Conservation (phyloP, 768 basidiomycete species). For the Lactarius sp. region DNA sequence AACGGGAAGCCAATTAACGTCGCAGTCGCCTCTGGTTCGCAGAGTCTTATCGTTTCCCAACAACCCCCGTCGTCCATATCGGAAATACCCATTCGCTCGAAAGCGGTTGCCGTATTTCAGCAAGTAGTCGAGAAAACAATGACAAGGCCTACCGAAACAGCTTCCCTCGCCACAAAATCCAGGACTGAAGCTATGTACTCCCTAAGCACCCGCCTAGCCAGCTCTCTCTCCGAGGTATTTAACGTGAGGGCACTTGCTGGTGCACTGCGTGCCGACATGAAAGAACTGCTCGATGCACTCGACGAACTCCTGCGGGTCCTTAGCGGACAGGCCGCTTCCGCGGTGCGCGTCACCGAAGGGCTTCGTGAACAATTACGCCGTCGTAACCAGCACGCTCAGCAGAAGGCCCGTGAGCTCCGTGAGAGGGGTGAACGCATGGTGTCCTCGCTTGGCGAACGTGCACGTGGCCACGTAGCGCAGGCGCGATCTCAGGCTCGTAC, state of each 20-base stretch:
- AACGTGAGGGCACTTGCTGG: constrained; percentile 41
- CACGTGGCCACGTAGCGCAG: constrained; percentile 27
- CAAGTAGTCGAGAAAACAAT: not conserved
- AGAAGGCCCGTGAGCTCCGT: constrained; percentile 30
- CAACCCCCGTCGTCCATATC: constrained; percentile 22
- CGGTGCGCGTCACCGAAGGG: constrained; percentile 15
- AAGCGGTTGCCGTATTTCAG: constrained; percentile 22
- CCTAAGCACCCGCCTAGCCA: constrained; percentile 40
- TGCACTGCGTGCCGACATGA: constrained; percentile 45
- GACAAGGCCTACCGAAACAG: not conserved
- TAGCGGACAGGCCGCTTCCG: constrained; percentile 14
- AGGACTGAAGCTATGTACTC: constrained; percentile 26
- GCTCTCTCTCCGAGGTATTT: constrained; percentile 48
- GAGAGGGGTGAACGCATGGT: constrained; percentile 31
- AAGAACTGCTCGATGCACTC: constrained; percentile 53
- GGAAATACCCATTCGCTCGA: constrained; percentile 16
- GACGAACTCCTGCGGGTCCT: constrained; percentile 46
- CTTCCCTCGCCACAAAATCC: constrained; percentile 4
- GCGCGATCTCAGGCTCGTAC: constrained; percentile 32
- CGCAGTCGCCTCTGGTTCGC: constrained; percentile 4
- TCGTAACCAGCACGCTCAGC: constrained; percentile 31
- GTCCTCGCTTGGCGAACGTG: constrained; percentile 27
- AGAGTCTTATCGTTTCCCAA: constrained; percentile 7
- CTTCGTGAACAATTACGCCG: constrained; percentile 28
- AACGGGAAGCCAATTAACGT: constrained; percentile 3